Evolutionary conservation across 116 monocot genomes (phyloP), one percentile per base, ranked within the genome.

Genomic region (Dioscorea cayenensis): DNA sequence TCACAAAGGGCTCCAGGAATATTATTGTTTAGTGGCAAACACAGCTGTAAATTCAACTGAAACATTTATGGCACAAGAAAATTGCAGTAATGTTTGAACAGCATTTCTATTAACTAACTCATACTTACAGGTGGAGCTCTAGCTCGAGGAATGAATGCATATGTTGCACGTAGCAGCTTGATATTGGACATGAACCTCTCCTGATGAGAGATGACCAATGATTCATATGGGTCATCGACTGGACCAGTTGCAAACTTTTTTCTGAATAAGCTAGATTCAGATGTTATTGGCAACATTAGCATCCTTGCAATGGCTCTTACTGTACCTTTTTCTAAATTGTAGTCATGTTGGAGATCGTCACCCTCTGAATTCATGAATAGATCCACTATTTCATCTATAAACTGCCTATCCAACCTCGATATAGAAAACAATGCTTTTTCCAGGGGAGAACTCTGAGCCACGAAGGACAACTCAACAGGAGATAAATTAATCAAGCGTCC

Each of bases 101-200:
- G 49, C 11, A 52, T 28, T 20, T 17, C 3, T 16, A 52, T 12
- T 14, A 61, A 60, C 1, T 18, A 80, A 71, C 48, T 55, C 67
- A 72, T 55, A 74, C 90, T 88, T 78, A 99, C 97, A 3, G 86
- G 84, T 62, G 97, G 97, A 64, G 94, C 94, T 80, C 85, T 84
- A n/a, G 80, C 89, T 75, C 66, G 73, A 66, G 97, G 94, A 75
- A 94, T 99, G 72, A 82, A 99, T 52, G 84, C 88, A 84, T 99
- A 87, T 67, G 78, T 75, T 61, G 90, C 81, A 68, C 86, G 93
- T 35, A 99, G 67, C 78, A 99, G 73, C 71, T 80, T 83, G 60
- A 68, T 77, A 76, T 89, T 93, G 60, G 89, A 87, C 17, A 74
- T 75, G 29, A 89, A 84, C 72, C 97, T 88, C 28, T 99, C 91